These are phyloP conservation scores for Neurospora pannonica DNA, from an alignment of 495 filamentous ascomycete genomes.

Conservation along the genomic window DNA sequence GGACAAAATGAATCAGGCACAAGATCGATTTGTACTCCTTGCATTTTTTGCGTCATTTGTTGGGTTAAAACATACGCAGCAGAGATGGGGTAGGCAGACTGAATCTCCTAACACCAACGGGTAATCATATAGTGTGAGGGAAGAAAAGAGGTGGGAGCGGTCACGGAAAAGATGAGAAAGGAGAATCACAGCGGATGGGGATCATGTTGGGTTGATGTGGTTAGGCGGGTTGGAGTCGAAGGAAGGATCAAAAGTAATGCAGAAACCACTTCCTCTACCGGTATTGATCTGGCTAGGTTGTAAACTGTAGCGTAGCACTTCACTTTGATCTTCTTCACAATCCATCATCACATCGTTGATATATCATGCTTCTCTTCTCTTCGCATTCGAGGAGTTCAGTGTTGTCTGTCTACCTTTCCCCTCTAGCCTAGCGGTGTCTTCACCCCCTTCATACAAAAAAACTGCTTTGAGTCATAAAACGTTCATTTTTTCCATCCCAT, in stretches of 20 bases:
- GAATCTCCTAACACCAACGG: too few species aligned
- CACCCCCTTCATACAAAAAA: background rate
- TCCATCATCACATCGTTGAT: background rate
- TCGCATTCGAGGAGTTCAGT: background rate
- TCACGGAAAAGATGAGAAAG: too few species aligned
- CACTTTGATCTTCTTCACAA: background rate
- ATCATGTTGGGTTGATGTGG: background rate
- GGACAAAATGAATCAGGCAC: background rate
- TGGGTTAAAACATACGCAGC: background rate
- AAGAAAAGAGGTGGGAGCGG: too few species aligned
- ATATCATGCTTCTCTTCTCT: background rate
- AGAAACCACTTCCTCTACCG: background rate
- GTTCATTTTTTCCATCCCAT: background rate
- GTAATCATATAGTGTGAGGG: background rate
- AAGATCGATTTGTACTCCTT: background rate
- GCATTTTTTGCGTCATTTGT: background rate
- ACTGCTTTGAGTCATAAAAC: background rate
- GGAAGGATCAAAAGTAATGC: background rate
- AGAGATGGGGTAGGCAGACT: too few species aligned
- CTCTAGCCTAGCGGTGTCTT: background rate
- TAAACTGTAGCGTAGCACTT: background rate
- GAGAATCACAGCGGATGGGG: too few species aligned
- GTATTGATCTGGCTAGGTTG: background rate
- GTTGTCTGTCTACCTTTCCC: background rate
- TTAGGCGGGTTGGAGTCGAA: background rate